phyloP scores from a whole-genome alignment of 768 basidiomycete species.

The Phaeotremella skinneri region DNA sequence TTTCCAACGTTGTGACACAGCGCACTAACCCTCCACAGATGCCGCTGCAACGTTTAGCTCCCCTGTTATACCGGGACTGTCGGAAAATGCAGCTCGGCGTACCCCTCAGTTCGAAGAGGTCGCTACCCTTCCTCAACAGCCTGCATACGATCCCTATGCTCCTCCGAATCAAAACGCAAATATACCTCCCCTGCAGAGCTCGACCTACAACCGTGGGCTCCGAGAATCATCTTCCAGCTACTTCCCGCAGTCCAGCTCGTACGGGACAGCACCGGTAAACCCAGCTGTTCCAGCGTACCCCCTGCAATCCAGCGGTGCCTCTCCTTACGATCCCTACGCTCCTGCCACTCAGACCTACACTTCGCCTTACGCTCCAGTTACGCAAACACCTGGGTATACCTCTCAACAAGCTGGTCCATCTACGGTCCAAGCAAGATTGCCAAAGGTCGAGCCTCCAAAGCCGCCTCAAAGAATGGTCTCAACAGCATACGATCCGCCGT shows the following conservation, averaged over 20 bases:
- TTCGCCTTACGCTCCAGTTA: constrained; percentile 11
- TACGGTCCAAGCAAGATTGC: constrained; percentile 3
- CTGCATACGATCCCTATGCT: constrained; percentile 21
- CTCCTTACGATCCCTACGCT: constrained; percentile 14
- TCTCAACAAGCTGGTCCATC: background rate
- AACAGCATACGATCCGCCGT: constrained; percentile 45
- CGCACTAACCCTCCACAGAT: background rate
- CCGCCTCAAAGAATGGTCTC: constrained; percentile 27
- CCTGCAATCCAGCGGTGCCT: background rate
- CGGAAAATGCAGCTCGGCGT: constrained; percentile 41
- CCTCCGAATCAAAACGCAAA: constrained; percentile 4
- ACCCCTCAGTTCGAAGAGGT: constrained; percentile 37
- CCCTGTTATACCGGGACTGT: constrained; percentile 3
- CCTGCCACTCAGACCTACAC: constrained; percentile 2
- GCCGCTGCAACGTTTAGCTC: constrained; percentile 4
- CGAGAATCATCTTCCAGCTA: constrained; percentile 6
- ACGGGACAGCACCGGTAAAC: background rate
- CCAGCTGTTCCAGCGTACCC: background rate
- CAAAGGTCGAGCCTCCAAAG: constrained; percentile 25
- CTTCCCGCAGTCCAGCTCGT: background rate
- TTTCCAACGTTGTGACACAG: no score
- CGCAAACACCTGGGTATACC: background rate
- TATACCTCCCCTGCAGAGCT: constrained; percentile 7
- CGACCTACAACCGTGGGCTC: background rate
- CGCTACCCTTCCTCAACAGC: constrained; percentile 7